phyloP scores from a whole-genome alignment of 352 stramenopile genomes.

The Phytopythium helicoides region DNA sequence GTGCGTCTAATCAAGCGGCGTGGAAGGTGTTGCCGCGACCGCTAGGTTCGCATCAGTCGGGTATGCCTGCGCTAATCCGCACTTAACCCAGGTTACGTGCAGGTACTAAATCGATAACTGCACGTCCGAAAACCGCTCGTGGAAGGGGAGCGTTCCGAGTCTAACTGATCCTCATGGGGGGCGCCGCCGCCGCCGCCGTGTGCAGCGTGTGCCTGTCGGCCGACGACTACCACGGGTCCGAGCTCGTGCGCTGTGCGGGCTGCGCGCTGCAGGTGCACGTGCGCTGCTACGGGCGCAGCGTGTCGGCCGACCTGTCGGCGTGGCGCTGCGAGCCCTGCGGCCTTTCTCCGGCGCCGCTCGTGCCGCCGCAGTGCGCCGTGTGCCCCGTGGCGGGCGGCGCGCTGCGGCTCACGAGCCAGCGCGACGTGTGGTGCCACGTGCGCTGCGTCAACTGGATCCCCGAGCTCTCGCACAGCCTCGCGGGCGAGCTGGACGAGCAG shows the following conservation, averaged over 20 bases:
- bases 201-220: constrained; percentile 81
- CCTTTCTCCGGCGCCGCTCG: constrained; percentile 8
- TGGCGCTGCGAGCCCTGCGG: constrained; percentile 76
- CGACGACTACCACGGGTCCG: constrained; percentile 52
- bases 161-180: no score
- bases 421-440: constrained; percentile 75
- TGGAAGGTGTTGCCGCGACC: no score
- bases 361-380: constrained; percentile 64
- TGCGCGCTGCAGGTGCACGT: no score
- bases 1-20: not conserved
- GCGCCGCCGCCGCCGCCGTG: not conserved
- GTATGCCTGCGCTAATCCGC: no score
- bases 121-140: no score
- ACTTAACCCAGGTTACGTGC: no score
- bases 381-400: constrained; percentile 70
- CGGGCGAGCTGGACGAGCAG: constrained; percentile 50
- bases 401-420: constrained; percentile 59
- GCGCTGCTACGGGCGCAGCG: constrained; percentile 66
- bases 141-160: no score
- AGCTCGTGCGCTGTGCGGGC: constrained; percentile 53
- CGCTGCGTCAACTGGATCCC: constrained; percentile 87
- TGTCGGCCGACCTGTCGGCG: constrained; percentile 25
- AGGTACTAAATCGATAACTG: no score
- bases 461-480: constrained; percentile 75
- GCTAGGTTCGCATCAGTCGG: no score